These are phyloP conservation scores for Podospora pseudocomata DNA, from an alignment of 495 filamentous ascomycete species.

Conservation along the genomic window DNA sequence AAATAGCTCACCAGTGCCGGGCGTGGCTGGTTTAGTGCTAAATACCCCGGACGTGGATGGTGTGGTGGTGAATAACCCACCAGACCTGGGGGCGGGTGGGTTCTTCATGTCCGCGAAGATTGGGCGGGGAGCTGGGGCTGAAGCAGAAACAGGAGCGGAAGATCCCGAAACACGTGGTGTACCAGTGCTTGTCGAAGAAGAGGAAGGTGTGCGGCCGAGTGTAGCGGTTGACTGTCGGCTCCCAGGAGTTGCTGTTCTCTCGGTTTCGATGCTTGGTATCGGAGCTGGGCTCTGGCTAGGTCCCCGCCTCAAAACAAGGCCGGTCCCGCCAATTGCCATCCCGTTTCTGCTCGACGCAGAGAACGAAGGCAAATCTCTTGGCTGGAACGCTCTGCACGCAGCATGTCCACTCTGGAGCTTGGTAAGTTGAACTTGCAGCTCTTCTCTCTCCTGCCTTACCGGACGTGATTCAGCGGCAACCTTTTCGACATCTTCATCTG, in stretches of 20 bases:
- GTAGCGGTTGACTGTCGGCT: not conserved
- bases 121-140: no score
- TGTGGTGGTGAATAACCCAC: no score
- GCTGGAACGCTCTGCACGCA: not conserved
- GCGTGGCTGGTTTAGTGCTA: no score
- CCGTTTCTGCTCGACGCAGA: not conserved
- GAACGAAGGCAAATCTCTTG: not conserved
- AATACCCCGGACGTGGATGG: no score
- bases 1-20: no score
- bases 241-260: not conserved
- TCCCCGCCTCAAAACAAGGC: not conserved
- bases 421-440: not conserved
- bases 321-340: not conserved
- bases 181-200: no score
- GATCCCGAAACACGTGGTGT: no score
- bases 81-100: no score
- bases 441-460: not conserved
- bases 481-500: slow-evolving; percentile 14
- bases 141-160: no score
- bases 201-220: not conserved
- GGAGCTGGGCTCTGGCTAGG: not conserved
- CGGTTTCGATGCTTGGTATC: not conserved
- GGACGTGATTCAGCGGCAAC: slow-evolving; percentile 24
- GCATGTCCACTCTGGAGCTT: not conserved
- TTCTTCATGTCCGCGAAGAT: no score